Base-by-base conservation (phyloP, 2,329 filamentous ascomycete genomes). In the Zopfia rhizophila region DNA sequence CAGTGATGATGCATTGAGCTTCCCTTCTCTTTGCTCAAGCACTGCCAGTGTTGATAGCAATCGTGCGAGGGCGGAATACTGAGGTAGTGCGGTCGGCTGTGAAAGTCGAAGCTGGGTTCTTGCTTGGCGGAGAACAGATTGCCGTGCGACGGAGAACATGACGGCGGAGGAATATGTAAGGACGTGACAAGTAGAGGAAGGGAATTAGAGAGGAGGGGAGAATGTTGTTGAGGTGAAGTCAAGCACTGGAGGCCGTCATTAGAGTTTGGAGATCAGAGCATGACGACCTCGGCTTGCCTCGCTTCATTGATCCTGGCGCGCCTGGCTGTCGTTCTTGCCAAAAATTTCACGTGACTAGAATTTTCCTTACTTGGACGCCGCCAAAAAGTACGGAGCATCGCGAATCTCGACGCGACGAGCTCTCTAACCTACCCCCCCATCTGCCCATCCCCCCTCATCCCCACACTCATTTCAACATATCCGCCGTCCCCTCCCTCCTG, bases 11-110 rank as follows among this genome's bases (percentile, higher is more conserved):
- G 82, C 75, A 68, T 90, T 91, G 56, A 99, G 83, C 75, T 91
- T 87, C 52, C 94, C 94, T 64, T 96, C 89, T 64, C 87, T 86
- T 75, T 97, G 94, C 76, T 99, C 94, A 52, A 99, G 84, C 41
- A 99, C 79, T 32, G 93, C 93, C 45, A 99, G 83, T 24, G 92
- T 94, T 38, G 92, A 97, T 48, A 95, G 81, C 51, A 96, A 78
- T 62, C 89, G 83, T 61, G 81, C 80, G 55, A 88, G 75, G 52
- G 82, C 79, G 45, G 84, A 84, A 65, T 76, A 72, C 56, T 75
- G 75, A 55, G 75, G 71, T 45, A 66, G 43, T 29, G 53, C 51
- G 24, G 55, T 60, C 48, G 69, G 62, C 38, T 67, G 65, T 35
- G 62, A 57, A 33, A 52, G 53, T 38, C 72, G 70, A 48, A 82